A percentile compares a stretch with the other conserved stretches of the same genome.
phyloP scores from a whole-genome alignment of 345 rosid genomes.

The Pistacia vera region DNA sequence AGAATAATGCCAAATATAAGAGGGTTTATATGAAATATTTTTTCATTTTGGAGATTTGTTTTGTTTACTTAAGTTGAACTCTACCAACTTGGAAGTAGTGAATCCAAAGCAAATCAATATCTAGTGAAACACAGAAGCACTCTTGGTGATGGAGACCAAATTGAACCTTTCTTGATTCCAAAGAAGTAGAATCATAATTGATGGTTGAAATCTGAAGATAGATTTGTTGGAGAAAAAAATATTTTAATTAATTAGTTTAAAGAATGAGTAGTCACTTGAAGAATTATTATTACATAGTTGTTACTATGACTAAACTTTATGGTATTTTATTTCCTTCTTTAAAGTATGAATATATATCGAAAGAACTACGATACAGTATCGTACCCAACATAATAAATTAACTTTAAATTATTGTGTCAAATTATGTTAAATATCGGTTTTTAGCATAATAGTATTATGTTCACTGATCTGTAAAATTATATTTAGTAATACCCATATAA shows the following conservation, averaged over 20 bases:
- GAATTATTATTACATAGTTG: neutral
- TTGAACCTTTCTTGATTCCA: constrained; percentile 25
- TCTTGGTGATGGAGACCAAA: constrained; percentile 24
- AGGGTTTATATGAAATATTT: neutral
- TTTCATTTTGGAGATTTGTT: neutral
- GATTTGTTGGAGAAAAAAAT: neutral
- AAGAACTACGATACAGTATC: too few relatives aligned
- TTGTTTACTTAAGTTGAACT: constrained; percentile 25
- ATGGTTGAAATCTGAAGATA: neutral
- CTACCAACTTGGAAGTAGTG: constrained; percentile 27
- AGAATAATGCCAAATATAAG: too few relatives aligned
- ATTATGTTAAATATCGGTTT: too few relatives aligned
- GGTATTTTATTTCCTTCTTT: too few relatives aligned
- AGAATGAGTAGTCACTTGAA: neutral
- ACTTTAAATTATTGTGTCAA: too few relatives aligned
- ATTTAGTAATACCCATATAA: too few relatives aligned
- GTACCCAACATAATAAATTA: too few relatives aligned
- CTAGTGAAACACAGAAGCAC: neutral
- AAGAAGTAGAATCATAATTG: constrained; percentile 28
- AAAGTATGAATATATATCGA: too few relatives aligned
- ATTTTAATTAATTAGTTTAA: neutral
- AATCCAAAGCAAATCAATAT: constrained; percentile 21
- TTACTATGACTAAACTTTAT: neutral
- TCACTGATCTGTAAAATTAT: too few relatives aligned
- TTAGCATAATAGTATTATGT: too few relatives aligned